Conservation (phyloP, 192 early-diverging fungal species). For the Backusella tarrabulga region DNA sequence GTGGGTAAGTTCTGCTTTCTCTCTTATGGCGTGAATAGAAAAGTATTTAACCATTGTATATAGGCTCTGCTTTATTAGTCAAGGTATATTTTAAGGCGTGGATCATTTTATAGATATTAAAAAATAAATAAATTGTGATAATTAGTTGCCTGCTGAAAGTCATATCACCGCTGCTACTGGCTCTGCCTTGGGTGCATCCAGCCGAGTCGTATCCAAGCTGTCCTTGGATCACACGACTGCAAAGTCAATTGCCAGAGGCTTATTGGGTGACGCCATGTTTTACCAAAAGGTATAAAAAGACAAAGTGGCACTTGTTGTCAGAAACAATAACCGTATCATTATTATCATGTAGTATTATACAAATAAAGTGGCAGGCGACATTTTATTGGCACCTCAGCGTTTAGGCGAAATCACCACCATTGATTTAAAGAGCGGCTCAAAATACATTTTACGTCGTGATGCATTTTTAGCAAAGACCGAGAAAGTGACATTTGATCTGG, state of each 20-base stretch:
- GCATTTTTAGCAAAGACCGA: slow-evolving; percentile 60
- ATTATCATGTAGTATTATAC: slow-evolving; percentile 52
- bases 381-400: slow-evolving; percentile 60
- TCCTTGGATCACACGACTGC: slow-evolving; percentile 29
- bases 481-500: slow-evolving; percentile 50
- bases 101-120: not conserved
- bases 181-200: slow-evolving; percentile 50
- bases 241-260: slow-evolving; percentile 25
- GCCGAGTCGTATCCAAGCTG: slow-evolving; percentile 35
- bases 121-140: not conserved
- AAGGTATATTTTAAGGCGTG: slow-evolving; percentile 17
- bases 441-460: slow-evolving; percentile 62
- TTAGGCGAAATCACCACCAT: slow-evolving; percentile 67
- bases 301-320: not conserved
- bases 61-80: slow-evolving; percentile 34
- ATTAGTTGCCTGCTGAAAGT: slow-evolving; percentile 50
- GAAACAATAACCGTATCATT: not conserved
- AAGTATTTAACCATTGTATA: not conserved
- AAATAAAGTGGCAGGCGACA: slow-evolving; percentile 51
- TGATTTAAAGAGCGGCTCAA: slow-evolving; percentile 49
- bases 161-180: slow-evolving; percentile 53
- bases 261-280: slow-evolving; percentile 36
- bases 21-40: not conserved
- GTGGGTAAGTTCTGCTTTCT: slow-evolving; percentile 25
- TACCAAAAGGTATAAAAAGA: slow-evolving; percentile 39